Evolutionary conservation across 495 filamentous ascomycete genomes (phyloP).

Genomic region (Penicillium cataractarum): DNA sequence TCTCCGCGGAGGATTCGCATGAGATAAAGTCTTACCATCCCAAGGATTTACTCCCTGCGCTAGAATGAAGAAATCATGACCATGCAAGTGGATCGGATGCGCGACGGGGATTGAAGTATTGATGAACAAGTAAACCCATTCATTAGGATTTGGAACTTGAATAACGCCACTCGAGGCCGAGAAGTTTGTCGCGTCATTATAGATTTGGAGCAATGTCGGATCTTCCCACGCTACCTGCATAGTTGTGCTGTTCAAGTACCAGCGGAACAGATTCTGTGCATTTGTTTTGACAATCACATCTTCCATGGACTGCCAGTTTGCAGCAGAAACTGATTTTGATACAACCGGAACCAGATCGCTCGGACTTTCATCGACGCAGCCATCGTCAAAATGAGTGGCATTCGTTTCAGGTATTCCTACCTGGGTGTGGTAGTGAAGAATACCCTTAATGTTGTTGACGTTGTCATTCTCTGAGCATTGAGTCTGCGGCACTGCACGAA

Average conservation of each 20-base stretch:
- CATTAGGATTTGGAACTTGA: background rate
- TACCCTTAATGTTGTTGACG: conserved; percentile 56
- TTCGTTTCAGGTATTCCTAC: conserved; percentile 5
- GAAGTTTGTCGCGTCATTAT: conserved; percentile 12
- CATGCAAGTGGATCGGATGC: conserved; percentile 28
- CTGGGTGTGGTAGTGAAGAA: conserved; percentile 52
- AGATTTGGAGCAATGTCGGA: conserved; percentile 20
- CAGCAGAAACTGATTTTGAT: conserved; percentile 13
- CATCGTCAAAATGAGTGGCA: conserved; percentile 1
- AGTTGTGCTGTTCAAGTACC: conserved; percentile 19
- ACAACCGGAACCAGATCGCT: conserved; percentile 17
- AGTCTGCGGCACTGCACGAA: conserved; percentile 58
- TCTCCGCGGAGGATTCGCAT: conserved; percentile 3
- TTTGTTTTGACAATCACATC: background rate
- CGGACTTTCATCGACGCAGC: conserved; percentile 10
- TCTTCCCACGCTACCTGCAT: conserved; percentile 24
- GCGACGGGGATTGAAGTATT: conserved; percentile 20
- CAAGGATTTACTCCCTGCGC: conserved; percentile 6
- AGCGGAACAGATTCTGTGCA: conserved; percentile 18
- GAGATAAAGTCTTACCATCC: background rate
- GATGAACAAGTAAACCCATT: conserved; percentile 55
- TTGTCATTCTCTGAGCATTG: conserved; percentile 48
- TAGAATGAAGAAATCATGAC: conserved; percentile 25
- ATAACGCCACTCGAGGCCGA: background rate
- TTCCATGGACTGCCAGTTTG: conserved; percentile 19